Evolutionary conservation across 768 basidiomycete species (phyloP).

Genomic region (Pholiota conissans): DNA sequence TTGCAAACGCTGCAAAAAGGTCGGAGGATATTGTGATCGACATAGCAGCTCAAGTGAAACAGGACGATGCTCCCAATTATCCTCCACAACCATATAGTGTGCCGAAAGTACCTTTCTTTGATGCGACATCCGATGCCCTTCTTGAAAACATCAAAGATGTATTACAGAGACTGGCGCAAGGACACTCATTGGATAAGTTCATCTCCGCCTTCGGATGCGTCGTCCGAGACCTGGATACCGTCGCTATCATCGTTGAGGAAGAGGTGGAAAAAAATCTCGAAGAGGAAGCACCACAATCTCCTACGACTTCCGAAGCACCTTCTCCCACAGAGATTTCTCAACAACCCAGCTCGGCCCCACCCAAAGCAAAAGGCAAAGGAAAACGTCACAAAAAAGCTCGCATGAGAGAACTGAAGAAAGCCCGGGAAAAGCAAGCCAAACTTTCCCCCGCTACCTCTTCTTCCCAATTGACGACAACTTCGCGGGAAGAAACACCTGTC

Average conservation of each 20-base stretch:
- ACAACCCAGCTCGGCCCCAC: neutral
- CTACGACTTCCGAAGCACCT: neutral
- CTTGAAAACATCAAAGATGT: slow-evolving; percentile 30
- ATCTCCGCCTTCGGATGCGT: slow-evolving; percentile 22
- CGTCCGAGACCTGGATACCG: slow-evolving; percentile 16
- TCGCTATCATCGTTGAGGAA: slow-evolving; percentile 14
- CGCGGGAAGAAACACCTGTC: slow-evolving; percentile 3
- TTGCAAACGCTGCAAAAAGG: slow-evolving; percentile 17
- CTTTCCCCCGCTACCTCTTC: neutral
- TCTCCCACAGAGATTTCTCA: neutral
- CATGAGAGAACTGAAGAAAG: slow-evolving; percentile 9
- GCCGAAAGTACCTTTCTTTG: slow-evolving; percentile 8
- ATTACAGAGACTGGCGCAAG: slow-evolving; percentile 33
- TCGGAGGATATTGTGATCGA: slow-evolving; percentile 9
- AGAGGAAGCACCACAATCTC: slow-evolving; percentile 5
- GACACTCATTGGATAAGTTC: slow-evolving; percentile 31
- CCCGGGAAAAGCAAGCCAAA: slow-evolving; percentile 7
- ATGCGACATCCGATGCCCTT: slow-evolving; percentile 14
- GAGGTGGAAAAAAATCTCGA: slow-evolving; percentile 11
- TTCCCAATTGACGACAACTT: neutral
- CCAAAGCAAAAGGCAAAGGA: slow-evolving; percentile 8
- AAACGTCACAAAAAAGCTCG: slow-evolving; percentile 14
- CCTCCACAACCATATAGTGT: slow-evolving; percentile 19
- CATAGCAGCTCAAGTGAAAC: slow-evolving; percentile 6
- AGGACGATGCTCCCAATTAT: slow-evolving; percentile 14